Conservation (phyloP, 805 yeast genomes). For the Starmerella sp. region DNA sequence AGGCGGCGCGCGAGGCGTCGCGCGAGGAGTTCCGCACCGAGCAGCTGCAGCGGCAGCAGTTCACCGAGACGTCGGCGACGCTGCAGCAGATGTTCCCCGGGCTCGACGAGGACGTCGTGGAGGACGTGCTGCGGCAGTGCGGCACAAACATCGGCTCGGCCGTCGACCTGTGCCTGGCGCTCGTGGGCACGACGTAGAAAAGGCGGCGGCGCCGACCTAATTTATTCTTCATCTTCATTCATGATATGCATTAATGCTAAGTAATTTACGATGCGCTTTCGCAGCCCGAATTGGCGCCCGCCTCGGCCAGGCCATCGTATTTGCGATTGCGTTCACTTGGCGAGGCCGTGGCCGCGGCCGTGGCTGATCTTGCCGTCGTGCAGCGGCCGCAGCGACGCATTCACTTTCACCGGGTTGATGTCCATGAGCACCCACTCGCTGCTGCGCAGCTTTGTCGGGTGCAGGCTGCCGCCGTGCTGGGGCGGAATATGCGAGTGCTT, state of each 20-base stretch:
- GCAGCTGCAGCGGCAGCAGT: conserved; percentile 35
- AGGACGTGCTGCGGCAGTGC: conserved; percentile 58
- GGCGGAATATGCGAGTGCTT: background rate
- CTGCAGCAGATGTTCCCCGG: conserved; percentile 64
- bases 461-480: background rate
- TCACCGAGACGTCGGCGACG: conserved; percentile 31
- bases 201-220: background rate
- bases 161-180: conserved; percentile 49
- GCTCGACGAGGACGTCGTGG: conserved; percentile 54
- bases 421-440: background rate
- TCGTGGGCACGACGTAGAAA: conserved; percentile 11
- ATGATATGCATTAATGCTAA: background rate
- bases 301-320: too few species aligned
- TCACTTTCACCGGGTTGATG: background rate
- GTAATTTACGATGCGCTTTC: background rate
- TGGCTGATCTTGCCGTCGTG: background rate
- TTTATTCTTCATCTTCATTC: background rate
- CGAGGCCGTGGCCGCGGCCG: background rate
- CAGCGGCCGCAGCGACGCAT: background rate
- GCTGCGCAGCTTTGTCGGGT: conserved; percentile 3
- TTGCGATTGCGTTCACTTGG: background rate
- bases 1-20: conserved; percentile 30
- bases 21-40: conserved; percentile 33
- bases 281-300: too few species aligned
- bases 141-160: conserved; percentile 59